These are phyloP conservation scores for Populus alba DNA, from an alignment of 345 rosid species.

Conservation along the genomic window DNA sequence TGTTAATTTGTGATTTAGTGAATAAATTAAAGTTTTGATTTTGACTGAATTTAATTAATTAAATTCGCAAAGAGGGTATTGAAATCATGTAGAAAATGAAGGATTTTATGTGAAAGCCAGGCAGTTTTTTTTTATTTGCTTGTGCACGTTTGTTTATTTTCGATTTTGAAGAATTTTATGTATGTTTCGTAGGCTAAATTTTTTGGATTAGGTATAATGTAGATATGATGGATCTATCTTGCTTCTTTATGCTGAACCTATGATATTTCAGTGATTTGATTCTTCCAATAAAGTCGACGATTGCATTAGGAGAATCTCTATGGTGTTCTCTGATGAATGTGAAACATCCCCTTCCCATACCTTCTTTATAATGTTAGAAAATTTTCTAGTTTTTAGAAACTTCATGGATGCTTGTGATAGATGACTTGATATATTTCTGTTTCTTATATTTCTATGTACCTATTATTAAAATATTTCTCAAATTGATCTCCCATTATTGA, in stretches of 20 bases:
- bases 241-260: neutral
- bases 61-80: conserved; percentile 42
- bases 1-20: neutral
- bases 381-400: neutral
- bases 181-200: conserved; percentile 16
- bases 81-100: conserved; percentile 63
- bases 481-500: too few relatives aligned
- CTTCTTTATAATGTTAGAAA: neutral
- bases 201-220: conserved; percentile 9
- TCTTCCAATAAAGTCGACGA: neutral
- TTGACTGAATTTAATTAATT: neutral
- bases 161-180: neutral
- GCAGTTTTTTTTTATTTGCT: conserved; percentile 35
- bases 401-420: neutral
- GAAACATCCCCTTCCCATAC: neutral
- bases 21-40: neutral
- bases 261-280: neutral
- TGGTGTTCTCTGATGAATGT: neutral
- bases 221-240: neutral
- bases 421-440: too few relatives aligned
- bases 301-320: neutral
- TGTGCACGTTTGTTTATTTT: neutral
- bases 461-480: too few relatives aligned
- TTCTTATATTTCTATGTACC: too few relatives aligned
- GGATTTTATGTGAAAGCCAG: conserved; percentile 93